Evolutionary conservation across 1,284 basidiomycete species (phyloP), one percentile per base, ranked within the genome.

Genomic region (Cyathus olla): DNA sequence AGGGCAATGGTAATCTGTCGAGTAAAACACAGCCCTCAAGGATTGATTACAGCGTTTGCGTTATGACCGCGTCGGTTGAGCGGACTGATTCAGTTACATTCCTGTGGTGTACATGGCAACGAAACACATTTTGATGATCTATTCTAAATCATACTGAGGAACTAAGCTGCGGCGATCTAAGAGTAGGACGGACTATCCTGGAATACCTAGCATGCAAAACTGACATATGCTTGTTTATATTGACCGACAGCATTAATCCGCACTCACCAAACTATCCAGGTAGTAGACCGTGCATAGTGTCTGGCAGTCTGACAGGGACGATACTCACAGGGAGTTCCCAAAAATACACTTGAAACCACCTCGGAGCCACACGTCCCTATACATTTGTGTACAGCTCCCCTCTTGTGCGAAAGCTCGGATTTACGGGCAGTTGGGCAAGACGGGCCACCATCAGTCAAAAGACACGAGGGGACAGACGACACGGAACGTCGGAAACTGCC

Each of bases 381-480:
- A 42, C 28, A 47, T 55, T 53, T 56, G 52, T 37, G 46, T 51
- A 37, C 29, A 21, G 35, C 37, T 13, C 42, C 40, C 52, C 55
- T 61, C 51, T 57, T 51, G 57, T 61, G 60, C 26, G 44, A 37
- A 58, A 57, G 49, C 19, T 28, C 55, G 57, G 55, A 50, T 56
- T 60, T 49, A 39, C 46, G 29, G 28, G 58, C 40, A 53, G 48
- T 56, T 55, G 51, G 54, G n/a, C 27, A 42, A n/a, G 31, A 21
- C 40, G 39, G 35, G 52, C 51, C 51, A 60, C 56, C 59, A 60
- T 35, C 31, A 35, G 31, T 51, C 49, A 57, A 48, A 46, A 59
- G 28, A 63, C 59, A 63, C 54, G 62, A 60, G 62, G 58, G 55
- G 62, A 58, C 59, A 63, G 61, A 28, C 44, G 57, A 55, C 56